A percentile compares a stretch with the other conserved stretches of the same genome.
Conservation (phyloP, 2,329 filamentous ascomycete species). For the Aureobasidium sp. region DNA sequence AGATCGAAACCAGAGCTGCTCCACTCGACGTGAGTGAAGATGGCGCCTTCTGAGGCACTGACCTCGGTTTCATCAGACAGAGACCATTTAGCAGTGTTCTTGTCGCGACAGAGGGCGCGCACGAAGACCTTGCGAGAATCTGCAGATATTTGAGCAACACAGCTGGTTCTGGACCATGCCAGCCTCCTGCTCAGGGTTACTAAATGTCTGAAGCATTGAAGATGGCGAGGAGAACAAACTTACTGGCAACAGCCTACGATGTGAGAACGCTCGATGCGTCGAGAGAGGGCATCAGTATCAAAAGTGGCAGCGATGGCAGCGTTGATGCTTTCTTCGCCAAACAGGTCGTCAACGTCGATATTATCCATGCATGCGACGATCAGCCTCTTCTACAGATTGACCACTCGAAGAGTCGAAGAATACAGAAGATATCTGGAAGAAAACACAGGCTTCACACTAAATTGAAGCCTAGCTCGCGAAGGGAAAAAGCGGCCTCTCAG, state of each 20-base stretch:
- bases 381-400: not conserved
- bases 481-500: not conserved
- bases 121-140: slow-evolving; percentile 65
- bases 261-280: slow-evolving; percentile 68
- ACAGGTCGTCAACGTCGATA: slow-evolving; percentile 56
- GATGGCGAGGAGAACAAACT: slow-evolving; percentile 27
- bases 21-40: slow-evolving; percentile 76
- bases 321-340: slow-evolving; percentile 54
- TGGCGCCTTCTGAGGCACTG: slow-evolving; percentile 51
- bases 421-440: not conserved
- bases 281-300: slow-evolving; percentile 57
- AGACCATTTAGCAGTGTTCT: slow-evolving; percentile 63
- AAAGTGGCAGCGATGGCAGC: slow-evolving; percentile 52
- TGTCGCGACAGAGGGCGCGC: slow-evolving; percentile 60
- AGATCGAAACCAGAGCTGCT: slow-evolving; percentile 69
- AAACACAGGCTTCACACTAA: not conserved
- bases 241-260: slow-evolving; percentile 74
- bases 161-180: slow-evolving; percentile 81
- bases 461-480: not conserved
- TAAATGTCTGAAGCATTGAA: not conserved
- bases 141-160: slow-evolving; percentile 69
- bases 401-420: not conserved
- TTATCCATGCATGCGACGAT: slow-evolving; percentile 38
- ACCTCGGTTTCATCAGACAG: slow-evolving; percentile 67
- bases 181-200: slow-evolving; percentile 50